A percentile compares a stretch with the other conserved stretches of the same genome.
phyloP scores from a whole-genome alignment of 768 basidiomycete genomes.

The Psilocybe subaeruginosa region DNA sequence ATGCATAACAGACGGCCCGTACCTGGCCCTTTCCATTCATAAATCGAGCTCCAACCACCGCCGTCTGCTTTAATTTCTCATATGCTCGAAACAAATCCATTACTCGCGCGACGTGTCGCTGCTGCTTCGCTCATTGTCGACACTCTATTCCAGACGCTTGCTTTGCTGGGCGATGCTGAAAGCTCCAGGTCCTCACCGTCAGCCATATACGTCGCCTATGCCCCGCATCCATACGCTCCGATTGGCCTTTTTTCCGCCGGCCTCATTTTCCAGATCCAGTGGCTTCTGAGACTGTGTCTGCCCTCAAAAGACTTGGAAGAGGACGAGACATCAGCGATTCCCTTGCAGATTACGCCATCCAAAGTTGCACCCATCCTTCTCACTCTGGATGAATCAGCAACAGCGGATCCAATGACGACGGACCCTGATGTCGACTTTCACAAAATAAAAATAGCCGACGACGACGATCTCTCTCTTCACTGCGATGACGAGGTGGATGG shows the following conservation, averaged over 20 bases:
- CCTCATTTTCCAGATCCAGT: conserved; percentile 6
- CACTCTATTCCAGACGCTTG: conserved; percentile 9
- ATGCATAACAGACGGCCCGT: background rate
- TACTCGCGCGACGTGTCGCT: conserved; percentile 13
- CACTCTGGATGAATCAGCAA: too few relatives aligned
- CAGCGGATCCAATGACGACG: too few relatives aligned
- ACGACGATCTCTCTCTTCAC: background rate
- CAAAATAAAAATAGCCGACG: background rate
- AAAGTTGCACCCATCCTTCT: background rate
- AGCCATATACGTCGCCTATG: conserved; percentile 12
- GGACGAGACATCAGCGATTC: background rate
- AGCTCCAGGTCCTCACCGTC: conserved; percentile 10
- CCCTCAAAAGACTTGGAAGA: background rate
- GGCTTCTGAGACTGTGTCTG: conserved; percentile 8
- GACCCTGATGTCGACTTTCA: background rate
- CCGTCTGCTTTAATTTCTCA: background rate
- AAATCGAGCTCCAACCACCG: background rate
- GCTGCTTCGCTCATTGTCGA: conserved; percentile 4
- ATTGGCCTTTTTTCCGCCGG: conserved; percentile 9
- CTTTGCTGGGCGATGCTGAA: conserved; percentile 12
- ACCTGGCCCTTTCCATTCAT: background rate
- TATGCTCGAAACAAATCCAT: background rate
- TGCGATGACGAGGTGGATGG: background rate
- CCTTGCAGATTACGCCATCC: background rate
- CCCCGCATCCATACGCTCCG: conserved; percentile 12